phyloP scores from a whole-genome alignment of 73 alveolate genomes.

The Paraurostyla sp. region DNA sequence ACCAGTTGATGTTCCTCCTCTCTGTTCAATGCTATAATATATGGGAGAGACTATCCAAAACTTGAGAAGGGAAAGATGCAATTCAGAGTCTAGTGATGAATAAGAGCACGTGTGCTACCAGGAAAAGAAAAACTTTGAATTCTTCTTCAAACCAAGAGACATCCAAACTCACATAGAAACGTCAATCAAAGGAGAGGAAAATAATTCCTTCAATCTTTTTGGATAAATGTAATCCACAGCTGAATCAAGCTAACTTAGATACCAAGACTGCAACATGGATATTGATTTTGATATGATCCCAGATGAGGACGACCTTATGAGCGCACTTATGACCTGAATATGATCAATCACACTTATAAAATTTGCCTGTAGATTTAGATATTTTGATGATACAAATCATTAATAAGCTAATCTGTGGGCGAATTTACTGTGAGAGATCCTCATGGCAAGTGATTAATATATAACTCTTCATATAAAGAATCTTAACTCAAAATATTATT shows the following conservation, averaged over 20 bases:
- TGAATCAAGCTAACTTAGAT: not conserved
- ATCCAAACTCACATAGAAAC: slow-evolving; percentile 14
- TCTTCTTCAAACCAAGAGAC: slow-evolving; percentile 21
- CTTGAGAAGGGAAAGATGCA: slow-evolving; percentile 2
- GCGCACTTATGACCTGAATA: slow-evolving; percentile 35
- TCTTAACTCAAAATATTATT: slow-evolving; percentile 11
- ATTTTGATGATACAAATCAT: not conserved
- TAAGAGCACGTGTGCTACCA: not conserved
- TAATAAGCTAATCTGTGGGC: not conserved
- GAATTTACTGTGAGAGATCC: not conserved
- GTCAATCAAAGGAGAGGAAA: slow-evolving; percentile 42
- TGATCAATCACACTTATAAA: not conserved
- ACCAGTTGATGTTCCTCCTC: slow-evolving; percentile 27
- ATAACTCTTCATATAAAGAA: slow-evolving; percentile 5
- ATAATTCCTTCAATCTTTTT: no score
- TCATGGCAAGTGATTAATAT: not conserved
- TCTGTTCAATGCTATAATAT: not conserved
- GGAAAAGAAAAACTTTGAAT: slow-evolving; percentile 7
- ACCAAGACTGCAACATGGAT: not conserved
- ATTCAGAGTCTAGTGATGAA: not conserved
- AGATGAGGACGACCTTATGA: slow-evolving; percentile 21
- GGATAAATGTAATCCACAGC: no score
- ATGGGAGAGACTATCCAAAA: not conserved
- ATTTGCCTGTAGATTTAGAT: not conserved
- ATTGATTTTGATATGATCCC: slow-evolving; percentile 31